A percentile compares a stretch with the other conserved stretches of the same genome.
Conservation (phyloP, 768 basidiomycete genomes). For the Leccinum boreale region DNA sequence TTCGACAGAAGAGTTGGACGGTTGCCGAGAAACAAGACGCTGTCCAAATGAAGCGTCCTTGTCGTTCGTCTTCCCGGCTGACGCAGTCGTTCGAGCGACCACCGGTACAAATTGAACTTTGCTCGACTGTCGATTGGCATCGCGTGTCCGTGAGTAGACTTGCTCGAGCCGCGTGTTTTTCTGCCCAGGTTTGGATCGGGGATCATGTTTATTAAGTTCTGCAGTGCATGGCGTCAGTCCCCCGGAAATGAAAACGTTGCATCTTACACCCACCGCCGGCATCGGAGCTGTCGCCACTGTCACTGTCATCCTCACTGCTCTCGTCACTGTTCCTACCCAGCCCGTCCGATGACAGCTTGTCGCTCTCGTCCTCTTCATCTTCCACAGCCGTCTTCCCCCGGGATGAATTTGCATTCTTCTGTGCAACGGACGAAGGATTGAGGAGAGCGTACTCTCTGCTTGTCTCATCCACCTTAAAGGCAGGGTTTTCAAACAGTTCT, state of each 20-base stretch:
- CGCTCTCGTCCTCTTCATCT: constrained; percentile 86
- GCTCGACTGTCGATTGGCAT: constrained; percentile 40
- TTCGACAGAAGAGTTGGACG: constrained; percentile 11
- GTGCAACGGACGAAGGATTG: constrained; percentile 80
- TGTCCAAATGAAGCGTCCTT: constrained; percentile 69
- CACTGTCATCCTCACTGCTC: constrained; percentile 43
- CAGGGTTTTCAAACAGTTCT: constrained; percentile 86
- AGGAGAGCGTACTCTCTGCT: constrained; percentile 88
- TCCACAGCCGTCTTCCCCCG: constrained; percentile 77
- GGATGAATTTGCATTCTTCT: constrained; percentile 36
- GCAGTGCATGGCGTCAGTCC: constrained; percentile 11
- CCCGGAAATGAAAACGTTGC: constrained; percentile 9
- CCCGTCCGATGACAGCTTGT: constrained; percentile 61
- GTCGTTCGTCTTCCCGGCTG: constrained; percentile 33
- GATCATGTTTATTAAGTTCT: constrained; percentile 59
- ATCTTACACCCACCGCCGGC: constrained; percentile 45
- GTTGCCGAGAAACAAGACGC: constrained; percentile 42
- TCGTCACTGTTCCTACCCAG: constrained; percentile 42
- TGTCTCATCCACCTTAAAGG: constrained; percentile 87
- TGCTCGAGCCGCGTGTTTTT: constrained; percentile 46
- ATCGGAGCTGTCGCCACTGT: constrained; percentile 50
- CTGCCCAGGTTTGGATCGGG: constrained; percentile 47
- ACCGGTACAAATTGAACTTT: constrained; percentile 68
- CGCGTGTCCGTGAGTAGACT: constrained; percentile 41
- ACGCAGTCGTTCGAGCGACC: constrained; percentile 39